Conservation (phyloP, 2,329 filamentous ascomycete genomes). For the Rugonectria rugulosa region DNA sequence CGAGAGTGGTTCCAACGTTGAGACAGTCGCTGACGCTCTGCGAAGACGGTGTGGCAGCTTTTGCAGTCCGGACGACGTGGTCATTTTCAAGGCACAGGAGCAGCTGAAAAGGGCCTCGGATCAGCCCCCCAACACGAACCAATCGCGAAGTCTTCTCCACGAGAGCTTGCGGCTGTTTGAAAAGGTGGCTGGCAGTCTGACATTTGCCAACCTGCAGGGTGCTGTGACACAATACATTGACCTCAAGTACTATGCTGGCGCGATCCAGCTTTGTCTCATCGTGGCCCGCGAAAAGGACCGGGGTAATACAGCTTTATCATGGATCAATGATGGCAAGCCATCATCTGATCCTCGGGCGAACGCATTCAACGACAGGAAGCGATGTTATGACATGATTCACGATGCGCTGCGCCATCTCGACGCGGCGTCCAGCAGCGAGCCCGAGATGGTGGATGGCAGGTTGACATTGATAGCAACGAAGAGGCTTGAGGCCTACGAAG, state of each 20-base stretch:
- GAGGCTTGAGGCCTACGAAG: conserved; percentile 85
- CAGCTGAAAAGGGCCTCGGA: conserved; percentile 89
- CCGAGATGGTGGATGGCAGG: conserved; percentile 79
- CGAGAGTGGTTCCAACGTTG: conserved; percentile 94
- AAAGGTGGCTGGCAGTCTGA: conserved; percentile 84
- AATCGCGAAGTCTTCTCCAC: conserved; percentile 80
- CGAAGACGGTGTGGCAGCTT: conserved; percentile 93
- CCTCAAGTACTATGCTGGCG: conserved; percentile 91
- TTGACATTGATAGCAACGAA: conserved; percentile 79
- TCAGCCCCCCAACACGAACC: conserved; percentile 75
- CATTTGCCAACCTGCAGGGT: conserved; percentile 78
- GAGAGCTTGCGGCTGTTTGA: conserved; percentile 90
- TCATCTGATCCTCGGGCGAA: conserved; percentile 72
- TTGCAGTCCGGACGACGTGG: conserved; percentile 95
- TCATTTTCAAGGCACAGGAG: conserved; percentile 98
- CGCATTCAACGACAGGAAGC: conserved; percentile 74
- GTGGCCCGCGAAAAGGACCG: conserved; percentile 88
- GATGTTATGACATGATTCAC: conserved; percentile 89
- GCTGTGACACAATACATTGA: conserved; percentile 81
- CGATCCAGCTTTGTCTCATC: conserved; percentile 83
- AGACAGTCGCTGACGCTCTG: conserved; percentile 95
- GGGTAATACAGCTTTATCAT: conserved; percentile 83
- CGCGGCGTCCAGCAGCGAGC: conserved; percentile 69
- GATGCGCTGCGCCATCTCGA: conserved; percentile 82
- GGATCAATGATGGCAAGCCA: conserved; percentile 85